These are phyloP conservation scores for Moesziomyces globuligerus DNA, from an alignment of 1,284 basidiomycete genomes.

Conservation along the genomic window DNA sequence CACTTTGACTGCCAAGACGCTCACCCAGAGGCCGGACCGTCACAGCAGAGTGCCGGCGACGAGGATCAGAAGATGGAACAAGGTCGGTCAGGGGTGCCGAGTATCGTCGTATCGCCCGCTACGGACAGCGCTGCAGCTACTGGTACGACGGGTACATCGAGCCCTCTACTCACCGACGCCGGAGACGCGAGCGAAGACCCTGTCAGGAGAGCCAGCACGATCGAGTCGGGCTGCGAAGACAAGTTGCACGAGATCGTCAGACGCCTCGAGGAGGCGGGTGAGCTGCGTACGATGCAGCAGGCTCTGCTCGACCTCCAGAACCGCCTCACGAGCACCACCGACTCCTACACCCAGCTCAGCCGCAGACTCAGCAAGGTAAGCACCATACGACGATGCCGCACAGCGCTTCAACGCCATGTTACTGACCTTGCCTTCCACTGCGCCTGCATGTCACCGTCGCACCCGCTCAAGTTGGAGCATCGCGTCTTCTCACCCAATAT, in stretches of 20 bases:
- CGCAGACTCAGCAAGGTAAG: constrained; percentile 22
- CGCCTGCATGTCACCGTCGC: too few relatives aligned
- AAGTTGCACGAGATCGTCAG: constrained; percentile 6
- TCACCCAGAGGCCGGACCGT: too few relatives aligned
- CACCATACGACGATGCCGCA: background rate
- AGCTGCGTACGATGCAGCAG: constrained; percentile 23
- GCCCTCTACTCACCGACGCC: too few relatives aligned
- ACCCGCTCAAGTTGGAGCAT: constrained; percentile 15
- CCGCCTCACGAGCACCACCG: constrained; percentile 8
- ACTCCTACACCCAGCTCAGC: constrained; percentile 5
- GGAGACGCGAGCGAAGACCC: background rate
- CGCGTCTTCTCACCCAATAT: constrained; percentile 12
- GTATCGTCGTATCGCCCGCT: constrained; percentile 20
- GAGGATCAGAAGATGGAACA: background rate
- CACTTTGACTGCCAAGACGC: too few relatives aligned
- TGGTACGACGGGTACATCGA: too few relatives aligned
- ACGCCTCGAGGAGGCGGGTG: constrained; percentile 17
- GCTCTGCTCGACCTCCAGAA: constrained; percentile 15
- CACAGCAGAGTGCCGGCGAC: too few relatives aligned
- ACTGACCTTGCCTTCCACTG: constrained; percentile 2
- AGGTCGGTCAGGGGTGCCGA: constrained; percentile 1
- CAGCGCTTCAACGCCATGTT: background rate
- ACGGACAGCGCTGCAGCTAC: constrained; percentile 3
- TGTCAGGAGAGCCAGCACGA: background rate
- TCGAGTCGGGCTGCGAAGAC: background rate